Conservation (phyloP, 73 alveolate species). For the Paramecium sexaurelia region DNA sequence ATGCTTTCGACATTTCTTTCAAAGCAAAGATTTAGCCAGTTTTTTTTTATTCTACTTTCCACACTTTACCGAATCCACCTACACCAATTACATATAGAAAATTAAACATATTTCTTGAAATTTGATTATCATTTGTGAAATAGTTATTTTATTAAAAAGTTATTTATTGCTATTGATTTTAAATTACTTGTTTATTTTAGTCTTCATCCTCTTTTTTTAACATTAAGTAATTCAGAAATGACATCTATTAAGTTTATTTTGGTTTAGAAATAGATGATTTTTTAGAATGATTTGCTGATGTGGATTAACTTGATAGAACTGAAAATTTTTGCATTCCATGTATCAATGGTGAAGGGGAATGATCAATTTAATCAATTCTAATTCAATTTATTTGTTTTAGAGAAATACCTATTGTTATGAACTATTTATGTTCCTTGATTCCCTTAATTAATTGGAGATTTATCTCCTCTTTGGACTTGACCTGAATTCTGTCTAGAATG, state of each 20-base stretch:
- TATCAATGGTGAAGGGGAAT: neutral
- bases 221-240: neutral
- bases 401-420: neutral
- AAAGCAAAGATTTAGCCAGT: slow-evolving; percentile 74
- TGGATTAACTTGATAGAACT: neutral
- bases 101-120: slow-evolving; percentile 73
- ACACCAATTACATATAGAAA: slow-evolving; percentile 74
- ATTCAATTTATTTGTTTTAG: neutral
- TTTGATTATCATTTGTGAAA: neutral
- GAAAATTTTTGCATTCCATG: neutral
- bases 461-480: neutral
- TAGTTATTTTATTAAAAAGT: neutral
- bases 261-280: neutral
- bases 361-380: slow-evolving; percentile 3
- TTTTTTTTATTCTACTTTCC: slow-evolving; percentile 83
- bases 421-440: neutral
- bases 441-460: neutral
- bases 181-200: slow-evolving; percentile 1
- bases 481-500: neutral
- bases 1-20: slow-evolving; percentile 75
- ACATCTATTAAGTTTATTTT: neutral
- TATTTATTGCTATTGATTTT: neutral
- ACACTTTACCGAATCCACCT: slow-evolving; percentile 86
- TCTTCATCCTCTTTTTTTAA: slow-evolving; percentile 14
- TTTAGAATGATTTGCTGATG: slow-evolving; percentile 24